Percentiles rank a stretch among this genome's conserved stretches.
Conservation (phyloP, 176 grass and related monocot species). For the Zoysia japonica region DNA sequence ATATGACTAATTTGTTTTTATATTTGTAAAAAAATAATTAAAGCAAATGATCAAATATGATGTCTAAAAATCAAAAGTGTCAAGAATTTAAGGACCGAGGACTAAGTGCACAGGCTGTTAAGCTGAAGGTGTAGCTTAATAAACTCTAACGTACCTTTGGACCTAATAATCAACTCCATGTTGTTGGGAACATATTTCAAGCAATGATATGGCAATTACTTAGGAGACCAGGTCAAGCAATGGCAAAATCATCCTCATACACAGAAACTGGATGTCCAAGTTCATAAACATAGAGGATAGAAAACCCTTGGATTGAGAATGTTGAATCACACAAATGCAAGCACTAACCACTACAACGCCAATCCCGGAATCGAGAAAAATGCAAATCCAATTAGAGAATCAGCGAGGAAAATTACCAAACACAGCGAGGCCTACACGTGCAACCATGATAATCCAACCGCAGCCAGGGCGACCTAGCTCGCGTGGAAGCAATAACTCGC, state of each 20-base stretch:
- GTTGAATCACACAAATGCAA: background rate
- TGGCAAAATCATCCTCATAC: background rate
- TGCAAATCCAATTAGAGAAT: too few relatives aligned
- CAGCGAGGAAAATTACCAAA: too few relatives aligned
- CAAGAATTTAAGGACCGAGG: too few relatives aligned
- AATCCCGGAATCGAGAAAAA: too few relatives aligned
- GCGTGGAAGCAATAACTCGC: background rate
- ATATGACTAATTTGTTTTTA: too few relatives aligned
- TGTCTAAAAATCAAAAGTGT: too few relatives aligned
- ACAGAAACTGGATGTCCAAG: background rate
- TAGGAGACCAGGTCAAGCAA: background rate
- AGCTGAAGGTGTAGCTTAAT: background rate
- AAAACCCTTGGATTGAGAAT: background rate
- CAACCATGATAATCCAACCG: too few relatives aligned
- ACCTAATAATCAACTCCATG: background rate
- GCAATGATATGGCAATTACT: background rate
- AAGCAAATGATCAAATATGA: too few relatives aligned
- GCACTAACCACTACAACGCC: too few relatives aligned
- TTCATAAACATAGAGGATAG: background rate
- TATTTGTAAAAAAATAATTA: too few relatives aligned
- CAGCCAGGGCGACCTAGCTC: too few relatives aligned
- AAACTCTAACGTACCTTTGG: background rate
- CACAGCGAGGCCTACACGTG: too few relatives aligned
- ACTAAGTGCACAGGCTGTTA: background rate
- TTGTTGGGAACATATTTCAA: background rate